Conservation (phyloP, 176 grass and related monocot species). For the Aegilops sharonensis region DNA sequence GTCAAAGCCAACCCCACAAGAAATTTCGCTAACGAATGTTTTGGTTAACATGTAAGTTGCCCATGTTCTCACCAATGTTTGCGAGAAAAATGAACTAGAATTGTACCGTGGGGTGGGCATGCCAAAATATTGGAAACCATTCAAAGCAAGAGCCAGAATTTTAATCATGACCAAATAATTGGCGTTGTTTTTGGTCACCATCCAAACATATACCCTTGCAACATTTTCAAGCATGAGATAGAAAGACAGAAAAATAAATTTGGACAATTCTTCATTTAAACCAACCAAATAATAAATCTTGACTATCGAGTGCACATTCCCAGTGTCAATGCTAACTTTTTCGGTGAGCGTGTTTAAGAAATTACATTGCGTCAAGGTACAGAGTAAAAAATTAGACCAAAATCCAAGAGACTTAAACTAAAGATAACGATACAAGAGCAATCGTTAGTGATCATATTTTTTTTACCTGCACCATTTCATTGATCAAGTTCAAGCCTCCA, state of each 20-base stretch:
- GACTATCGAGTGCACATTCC: conserved; percentile 20
- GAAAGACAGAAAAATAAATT: background rate
- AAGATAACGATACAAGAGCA: background rate
- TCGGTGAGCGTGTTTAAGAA: background rate
- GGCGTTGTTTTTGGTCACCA: background rate
- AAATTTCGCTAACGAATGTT: background rate
- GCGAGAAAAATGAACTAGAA: background rate
- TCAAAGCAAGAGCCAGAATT: background rate
- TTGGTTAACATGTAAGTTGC: background rate
- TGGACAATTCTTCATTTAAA: background rate
- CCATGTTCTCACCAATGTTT: background rate
- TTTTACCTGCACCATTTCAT: conserved; percentile 92
- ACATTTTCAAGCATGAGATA: background rate
- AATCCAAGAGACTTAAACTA: background rate
- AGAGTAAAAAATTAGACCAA: background rate
- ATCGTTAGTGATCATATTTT: conserved; percentile 1
- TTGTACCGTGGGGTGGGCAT: background rate
- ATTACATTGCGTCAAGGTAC: background rate
- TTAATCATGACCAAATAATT: background rate
- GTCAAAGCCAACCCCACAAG: background rate
- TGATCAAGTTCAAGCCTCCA: conserved; percentile 89
- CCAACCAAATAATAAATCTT: conserved; percentile 6
- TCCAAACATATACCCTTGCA: background rate
- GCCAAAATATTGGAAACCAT: background rate
- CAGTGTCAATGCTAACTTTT: conserved; percentile 12